A percentile compares a stretch with the other conserved stretches of the same genome.
These are phyloP conservation scores for Artemisia annua DNA, from an alignment of 129 eudicot genomes.

Conservation along the genomic window DNA sequence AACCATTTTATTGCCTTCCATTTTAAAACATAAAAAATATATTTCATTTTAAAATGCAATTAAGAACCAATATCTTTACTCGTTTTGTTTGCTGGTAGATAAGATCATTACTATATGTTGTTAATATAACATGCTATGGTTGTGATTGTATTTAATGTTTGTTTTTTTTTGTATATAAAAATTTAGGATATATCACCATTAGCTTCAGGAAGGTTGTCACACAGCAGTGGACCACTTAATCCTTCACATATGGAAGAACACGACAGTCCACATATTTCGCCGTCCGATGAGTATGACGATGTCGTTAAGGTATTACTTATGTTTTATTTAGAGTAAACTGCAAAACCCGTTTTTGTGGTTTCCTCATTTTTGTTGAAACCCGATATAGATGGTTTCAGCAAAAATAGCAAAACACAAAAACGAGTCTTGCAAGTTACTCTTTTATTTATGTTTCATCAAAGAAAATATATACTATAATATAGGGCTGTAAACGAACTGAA, in stretches of 20 bases:
- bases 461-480: no score
- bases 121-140: constrained; percentile 19
- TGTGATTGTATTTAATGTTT: constrained; percentile 18
- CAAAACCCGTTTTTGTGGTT: no score
- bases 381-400: no score
- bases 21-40: no score
- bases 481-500: no score
- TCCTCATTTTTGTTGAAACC: no score
- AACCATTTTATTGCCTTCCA: no score
- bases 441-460: neutral
- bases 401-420: no score
- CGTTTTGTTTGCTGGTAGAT: neutral
- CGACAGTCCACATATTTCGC: constrained; percentile 76
- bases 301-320: constrained; percentile 62
- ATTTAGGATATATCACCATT: constrained; percentile 91
- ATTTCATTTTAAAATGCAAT: no score
- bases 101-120: neutral
- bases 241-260: constrained; percentile 65
- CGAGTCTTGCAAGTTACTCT: neutral
- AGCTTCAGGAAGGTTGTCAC: constrained; percentile 96
- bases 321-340: neutral
- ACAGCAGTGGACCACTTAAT: constrained; percentile 88
- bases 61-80: neutral
- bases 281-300: constrained; percentile 84
- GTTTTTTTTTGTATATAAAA: neutral